Evolutionary conservation across 2,329 filamentous ascomycete species (phyloP).

Genomic region (Penicillium sp.): DNA sequence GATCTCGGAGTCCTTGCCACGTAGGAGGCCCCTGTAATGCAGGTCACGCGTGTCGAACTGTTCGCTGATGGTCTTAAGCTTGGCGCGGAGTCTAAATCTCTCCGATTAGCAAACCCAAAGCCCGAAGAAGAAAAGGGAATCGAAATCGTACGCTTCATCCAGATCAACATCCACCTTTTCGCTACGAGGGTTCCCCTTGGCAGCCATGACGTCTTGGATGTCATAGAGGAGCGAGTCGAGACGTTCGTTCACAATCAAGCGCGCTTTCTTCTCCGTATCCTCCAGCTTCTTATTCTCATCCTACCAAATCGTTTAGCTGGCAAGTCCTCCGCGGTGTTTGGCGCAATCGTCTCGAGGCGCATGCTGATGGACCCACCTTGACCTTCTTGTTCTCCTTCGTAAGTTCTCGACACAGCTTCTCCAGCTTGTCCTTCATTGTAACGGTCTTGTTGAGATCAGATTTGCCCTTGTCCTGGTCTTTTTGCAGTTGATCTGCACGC

Average conservation of each 20-base stretch:
- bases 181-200: slow-evolving; percentile 78
- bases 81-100: slow-evolving; percentile 59
- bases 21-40: slow-evolving; percentile 87
- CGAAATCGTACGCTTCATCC: slow-evolving; percentile 74
- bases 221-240: slow-evolving; percentile 78
- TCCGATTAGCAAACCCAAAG: slow-evolving; percentile 14
- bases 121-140: slow-evolving; percentile 1
- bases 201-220: slow-evolving; percentile 82
- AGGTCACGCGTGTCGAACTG: slow-evolving; percentile 95
- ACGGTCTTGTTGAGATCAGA: slow-evolving; percentile 88
- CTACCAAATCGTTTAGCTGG: slow-evolving; percentile 44
- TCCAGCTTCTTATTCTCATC: slow-evolving; percentile 92
- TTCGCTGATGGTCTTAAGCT: slow-evolving; percentile 89
- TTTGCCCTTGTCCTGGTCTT: slow-evolving; percentile 88
- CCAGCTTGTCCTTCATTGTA: slow-evolving; percentile 90
- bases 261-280: slow-evolving; percentile 79
- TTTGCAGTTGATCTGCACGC: slow-evolving; percentile 87
- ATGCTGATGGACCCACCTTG: slow-evolving; percentile 62
- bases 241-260: slow-evolving; percentile 79
- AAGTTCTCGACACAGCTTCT: slow-evolving; percentile 91
- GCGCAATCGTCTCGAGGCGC: background rate
- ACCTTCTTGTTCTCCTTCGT: slow-evolving; percentile 98
- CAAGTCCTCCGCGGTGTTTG: slow-evolving; percentile 1
- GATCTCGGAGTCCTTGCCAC: slow-evolving; percentile 93
- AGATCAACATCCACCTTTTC: slow-evolving; percentile 81